These are phyloP conservation scores for Aspergillus nanangensis DNA, from an alignment of 495 filamentous ascomycete genomes.

Conservation along the genomic window DNA sequence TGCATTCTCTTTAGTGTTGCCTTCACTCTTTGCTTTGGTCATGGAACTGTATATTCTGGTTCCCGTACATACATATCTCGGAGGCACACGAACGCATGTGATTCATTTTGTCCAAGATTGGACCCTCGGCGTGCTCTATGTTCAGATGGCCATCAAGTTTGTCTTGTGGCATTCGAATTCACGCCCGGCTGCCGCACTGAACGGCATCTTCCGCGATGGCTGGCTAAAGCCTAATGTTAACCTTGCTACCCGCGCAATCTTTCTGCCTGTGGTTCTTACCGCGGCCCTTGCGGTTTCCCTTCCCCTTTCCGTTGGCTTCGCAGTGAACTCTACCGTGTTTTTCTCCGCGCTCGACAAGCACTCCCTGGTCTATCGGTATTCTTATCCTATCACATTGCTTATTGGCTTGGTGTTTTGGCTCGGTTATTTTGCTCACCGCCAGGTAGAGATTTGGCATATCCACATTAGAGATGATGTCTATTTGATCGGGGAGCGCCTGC, in stretches of 20 bases:
- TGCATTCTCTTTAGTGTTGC: conserved; percentile 70
- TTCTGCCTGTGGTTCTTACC: conserved; percentile 64
- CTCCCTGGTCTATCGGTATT: conserved; percentile 63
- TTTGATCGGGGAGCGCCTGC: conserved; percentile 86
- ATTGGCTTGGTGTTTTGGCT: conserved; percentile 40
- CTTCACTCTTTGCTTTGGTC: conserved; percentile 74
- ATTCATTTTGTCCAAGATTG: conserved; percentile 90
- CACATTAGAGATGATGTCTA: conserved; percentile 93
- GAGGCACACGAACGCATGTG: conserved; percentile 53
- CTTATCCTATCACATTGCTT: conserved; percentile 58
- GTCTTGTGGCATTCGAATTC: conserved; percentile 60
- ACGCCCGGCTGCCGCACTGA: conserved; percentile 66
- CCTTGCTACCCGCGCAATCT: conserved; percentile 76
- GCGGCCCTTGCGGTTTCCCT: conserved; percentile 53
- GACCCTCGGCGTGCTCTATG: conserved; percentile 89
- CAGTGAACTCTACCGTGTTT: conserved; percentile 40
- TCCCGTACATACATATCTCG: conserved; percentile 79
- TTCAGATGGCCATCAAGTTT: conserved; percentile 75
- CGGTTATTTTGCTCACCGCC: conserved; percentile 38
- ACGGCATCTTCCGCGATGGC: conserved; percentile 69
- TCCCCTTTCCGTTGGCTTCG: conserved; percentile 50
- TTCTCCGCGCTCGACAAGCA: conserved; percentile 38
- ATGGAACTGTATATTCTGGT: conserved; percentile 88
- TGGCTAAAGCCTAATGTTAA: conserved; percentile 76
- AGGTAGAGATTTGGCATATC: conserved; percentile 71